Conservation (phyloP, 2,329 filamentous ascomycete genomes). For the Trichoderma arundinaceum region DNA sequence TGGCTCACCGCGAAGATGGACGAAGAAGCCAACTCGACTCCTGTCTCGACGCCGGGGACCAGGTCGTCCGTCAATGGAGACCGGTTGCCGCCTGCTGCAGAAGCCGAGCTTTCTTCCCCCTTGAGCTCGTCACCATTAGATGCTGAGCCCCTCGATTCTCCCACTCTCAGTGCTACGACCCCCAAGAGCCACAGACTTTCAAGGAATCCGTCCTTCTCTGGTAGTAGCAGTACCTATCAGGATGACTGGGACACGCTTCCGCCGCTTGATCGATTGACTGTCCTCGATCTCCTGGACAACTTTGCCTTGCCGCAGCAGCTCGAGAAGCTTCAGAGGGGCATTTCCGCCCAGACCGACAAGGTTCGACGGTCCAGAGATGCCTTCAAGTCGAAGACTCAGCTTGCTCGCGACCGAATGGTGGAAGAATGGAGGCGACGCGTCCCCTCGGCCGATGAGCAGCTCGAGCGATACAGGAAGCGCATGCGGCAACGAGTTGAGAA, state of each 20-base stretch:
- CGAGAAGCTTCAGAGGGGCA: conserved; percentile 84
- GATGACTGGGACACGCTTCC: conserved; percentile 88
- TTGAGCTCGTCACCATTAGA: conserved; percentile 52
- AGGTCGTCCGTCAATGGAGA: conserved; percentile 17
- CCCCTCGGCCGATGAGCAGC: conserved; percentile 86
- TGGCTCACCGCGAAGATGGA: conserved; percentile 15
- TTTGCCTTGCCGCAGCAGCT: conserved; percentile 87
- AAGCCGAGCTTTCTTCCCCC: conserved; percentile 50
- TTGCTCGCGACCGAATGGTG: conserved; percentile 86
- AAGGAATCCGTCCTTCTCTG: conserved; percentile 80
- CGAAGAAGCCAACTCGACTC: conserved; percentile 27
- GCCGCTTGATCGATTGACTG: conserved; percentile 84
- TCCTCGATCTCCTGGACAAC: conserved; percentile 95
- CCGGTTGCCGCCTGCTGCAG: conserved; percentile 44
- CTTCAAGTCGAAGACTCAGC: conserved; percentile 74
- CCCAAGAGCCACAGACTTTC: conserved; percentile 66
- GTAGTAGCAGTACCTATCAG: conserved; percentile 81
- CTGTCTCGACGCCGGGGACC: conserved; percentile 20
- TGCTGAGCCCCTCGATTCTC: conserved; percentile 54
- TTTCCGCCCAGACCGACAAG: conserved; percentile 83
- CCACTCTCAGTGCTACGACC: conserved; percentile 54
- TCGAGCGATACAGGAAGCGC: conserved; percentile 85
- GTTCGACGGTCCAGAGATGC: conserved; percentile 82
- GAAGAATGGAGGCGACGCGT: conserved; percentile 90
- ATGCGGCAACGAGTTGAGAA: conserved; percentile 91